Evolutionary conservation across 2,329 filamentous ascomycete species (phyloP), one percentile per base, ranked within the genome.

Genomic region (Sporothrix variecibatus): DNA sequence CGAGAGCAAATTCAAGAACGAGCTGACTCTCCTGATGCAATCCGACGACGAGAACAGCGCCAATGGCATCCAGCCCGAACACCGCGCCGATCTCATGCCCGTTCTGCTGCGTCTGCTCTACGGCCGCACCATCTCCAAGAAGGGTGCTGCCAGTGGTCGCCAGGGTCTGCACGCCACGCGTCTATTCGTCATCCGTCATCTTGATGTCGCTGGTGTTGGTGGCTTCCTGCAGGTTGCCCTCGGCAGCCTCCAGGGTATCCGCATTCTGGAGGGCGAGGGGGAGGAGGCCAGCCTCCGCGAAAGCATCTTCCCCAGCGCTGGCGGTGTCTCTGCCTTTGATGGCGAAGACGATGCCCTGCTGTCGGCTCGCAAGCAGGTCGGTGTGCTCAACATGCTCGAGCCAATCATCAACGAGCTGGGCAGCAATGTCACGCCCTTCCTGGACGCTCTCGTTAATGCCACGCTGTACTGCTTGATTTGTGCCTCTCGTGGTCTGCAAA

Each of bases 311-410:
- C 81, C 85, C 0, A 83, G 58, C 34, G 31, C 60, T 26, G 43
- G 17, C 20, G 53, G 49, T 31, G 49, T n/a, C 4, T 64, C 60
- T 0, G 49, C 23, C 12, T 51, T 49, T n/a, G 69, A 38, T 11
- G 17, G 26, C 49, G 73, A 71, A 6, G 71, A 73, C 53, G 67
- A 67, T 3, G 28, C 43, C 1, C 76, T 92, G 15, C 83, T 95
- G 34, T 87, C 89, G 20, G 83, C 88, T 12, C 90, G 95, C 78
- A 96, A 95, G 81, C 95, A 98, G 81, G 88, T 96, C 74, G 96
- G 97, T 85, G 90, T 98, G 80, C 84, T 97, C 71, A 97, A 97
- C 80, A 96, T 98, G 94, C 87, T 96, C 69, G 91, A 94, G 75
- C 91, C 95, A 12, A 90, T 98, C 80, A 90, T 98, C 75, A 92